These are phyloP conservation scores for Crithidia fasciculata DNA, from an alignment of 208 protist species.

Conservation along the genomic window DNA sequence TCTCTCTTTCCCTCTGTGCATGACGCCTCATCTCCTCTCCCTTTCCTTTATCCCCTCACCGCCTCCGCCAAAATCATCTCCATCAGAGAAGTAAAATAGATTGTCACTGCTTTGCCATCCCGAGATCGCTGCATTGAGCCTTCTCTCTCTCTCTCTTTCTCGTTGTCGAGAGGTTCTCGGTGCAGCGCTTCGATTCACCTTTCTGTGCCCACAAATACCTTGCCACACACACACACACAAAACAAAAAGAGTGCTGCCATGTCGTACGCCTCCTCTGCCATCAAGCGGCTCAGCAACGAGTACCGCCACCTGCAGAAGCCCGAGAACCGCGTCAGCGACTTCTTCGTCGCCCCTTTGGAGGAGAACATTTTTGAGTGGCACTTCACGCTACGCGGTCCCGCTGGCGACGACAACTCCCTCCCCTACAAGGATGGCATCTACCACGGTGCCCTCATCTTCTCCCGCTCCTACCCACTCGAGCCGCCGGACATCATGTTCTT, in stretches of 20 bases:
- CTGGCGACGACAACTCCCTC: constrained; percentile 21
- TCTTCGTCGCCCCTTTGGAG: constrained; percentile 65
- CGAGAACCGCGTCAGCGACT: constrained; percentile 62
- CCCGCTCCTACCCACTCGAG: constrained; percentile 84
- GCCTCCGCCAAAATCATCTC: too few species aligned
- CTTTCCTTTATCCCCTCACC: too few species aligned
- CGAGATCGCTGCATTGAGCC: too few species aligned
- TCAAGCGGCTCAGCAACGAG: constrained; percentile 78
- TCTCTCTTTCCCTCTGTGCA: too few species aligned
- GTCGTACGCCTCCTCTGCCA: constrained; percentile 49
- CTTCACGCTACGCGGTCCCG: constrained; percentile 96
- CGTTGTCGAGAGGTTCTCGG: too few species aligned
- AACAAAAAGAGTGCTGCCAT: neutral
- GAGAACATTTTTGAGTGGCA: constrained; percentile 99
- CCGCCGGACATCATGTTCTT: constrained; percentile 91
- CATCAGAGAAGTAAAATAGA: too few species aligned
- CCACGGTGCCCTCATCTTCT: constrained; percentile 82
- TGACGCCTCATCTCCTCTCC: too few species aligned
- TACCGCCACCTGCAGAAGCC: constrained; percentile 47
- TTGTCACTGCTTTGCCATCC: too few species aligned
- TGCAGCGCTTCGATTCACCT: too few species aligned
- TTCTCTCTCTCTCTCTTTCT: too few species aligned
- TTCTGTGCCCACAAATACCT: too few species aligned
- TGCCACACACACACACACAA: too few species aligned
- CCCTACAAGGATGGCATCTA: constrained; percentile 86